Conservation (phyloP, 2,329 filamentous ascomycete genomes). For the Claviceps sp. region DNA sequence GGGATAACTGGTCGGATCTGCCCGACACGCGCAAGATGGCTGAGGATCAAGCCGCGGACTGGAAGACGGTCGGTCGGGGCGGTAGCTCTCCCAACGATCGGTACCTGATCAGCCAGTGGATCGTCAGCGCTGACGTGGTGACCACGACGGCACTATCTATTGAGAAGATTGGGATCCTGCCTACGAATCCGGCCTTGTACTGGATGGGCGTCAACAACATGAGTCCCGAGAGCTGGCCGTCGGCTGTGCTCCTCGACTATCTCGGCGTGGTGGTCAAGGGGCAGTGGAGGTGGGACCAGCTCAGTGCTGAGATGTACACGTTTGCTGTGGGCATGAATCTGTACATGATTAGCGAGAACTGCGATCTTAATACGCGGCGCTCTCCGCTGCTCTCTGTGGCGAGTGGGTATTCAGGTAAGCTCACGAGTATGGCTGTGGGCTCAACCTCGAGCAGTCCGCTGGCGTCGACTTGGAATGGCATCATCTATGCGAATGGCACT, state of each 20-base stretch:
- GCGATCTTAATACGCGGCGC: slow-evolving; percentile 10
- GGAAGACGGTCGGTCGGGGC: slow-evolving; percentile 10
- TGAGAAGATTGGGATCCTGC: slow-evolving; percentile 17
- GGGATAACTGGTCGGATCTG: slow-evolving; percentile 19
- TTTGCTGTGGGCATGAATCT: slow-evolving; percentile 16
- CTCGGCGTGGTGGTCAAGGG: slow-evolving; percentile 16
- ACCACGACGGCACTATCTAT: slow-evolving; percentile 14
- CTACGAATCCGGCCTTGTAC: slow-evolving; percentile 22
- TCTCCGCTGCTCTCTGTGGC: slow-evolving; percentile 12
- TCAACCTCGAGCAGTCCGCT: not conserved
- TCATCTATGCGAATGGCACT: slow-evolving; percentile 20
- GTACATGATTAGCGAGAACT: slow-evolving; percentile 22
- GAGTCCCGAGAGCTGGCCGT: slow-evolving; percentile 16
- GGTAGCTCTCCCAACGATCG: slow-evolving; percentile 10
- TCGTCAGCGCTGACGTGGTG: slow-evolving; percentile 15
- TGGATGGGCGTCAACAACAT: slow-evolving; percentile 18
- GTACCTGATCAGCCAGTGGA: slow-evolving; percentile 20
- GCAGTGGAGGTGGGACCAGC: slow-evolving; percentile 13
- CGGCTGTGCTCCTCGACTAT: slow-evolving; percentile 19
- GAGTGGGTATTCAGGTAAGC: accelerated
- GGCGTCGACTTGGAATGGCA: slow-evolving; percentile 13
- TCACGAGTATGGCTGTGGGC: not conserved
- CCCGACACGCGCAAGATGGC: slow-evolving; percentile 13
- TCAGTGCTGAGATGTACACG: slow-evolving; percentile 19
- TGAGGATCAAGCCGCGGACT: slow-evolving; percentile 12